Evolutionary conservation across 768 basidiomycete genomes (phyloP).

Genomic region (Hebeloma cylindrosporum): DNA sequence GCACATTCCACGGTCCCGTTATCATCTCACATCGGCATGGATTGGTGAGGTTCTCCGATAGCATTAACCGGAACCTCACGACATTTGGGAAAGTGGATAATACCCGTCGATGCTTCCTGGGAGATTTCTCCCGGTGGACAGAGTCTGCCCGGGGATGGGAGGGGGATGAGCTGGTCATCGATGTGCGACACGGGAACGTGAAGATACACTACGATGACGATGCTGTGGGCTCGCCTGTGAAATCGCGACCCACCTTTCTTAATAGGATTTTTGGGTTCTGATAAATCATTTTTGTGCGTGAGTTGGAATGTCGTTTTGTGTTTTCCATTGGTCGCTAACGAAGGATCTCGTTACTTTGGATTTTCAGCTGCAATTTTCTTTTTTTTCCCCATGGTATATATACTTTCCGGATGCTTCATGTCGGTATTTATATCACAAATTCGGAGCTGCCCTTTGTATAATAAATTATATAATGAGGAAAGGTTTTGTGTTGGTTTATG

Average conservation of each 20-base stretch:
- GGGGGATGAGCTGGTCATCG: conserved; percentile 39
- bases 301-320: too few relatives aligned
- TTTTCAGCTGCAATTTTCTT: too few relatives aligned
- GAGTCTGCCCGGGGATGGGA: conserved; percentile 31
- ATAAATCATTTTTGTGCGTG: too few relatives aligned
- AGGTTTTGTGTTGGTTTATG: too few relatives aligned
- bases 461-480: too few relatives aligned
- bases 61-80: conserved; percentile 28
- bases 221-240: conserved; percentile 21
- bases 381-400: too few relatives aligned
- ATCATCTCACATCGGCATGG: conserved; percentile 35
- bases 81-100: conserved; percentile 32
- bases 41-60: conserved; percentile 33
- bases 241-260: conserved; percentile 20
- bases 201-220: conserved; percentile 40
- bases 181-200: conserved; percentile 37
- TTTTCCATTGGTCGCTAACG: too few relatives aligned
- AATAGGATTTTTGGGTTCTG: conserved; percentile 27
- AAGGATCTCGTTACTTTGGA: too few relatives aligned
- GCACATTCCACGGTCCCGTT: conserved; percentile 40
- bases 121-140: conserved; percentile 34
- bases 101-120: conserved; percentile 41
- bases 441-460: too few relatives aligned
- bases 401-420: too few relatives aligned
- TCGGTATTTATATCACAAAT: too few relatives aligned